These are phyloP conservation scores for California macrophylla DNA, from an alignment of 441 rosid species.

Conservation along the genomic window DNA sequence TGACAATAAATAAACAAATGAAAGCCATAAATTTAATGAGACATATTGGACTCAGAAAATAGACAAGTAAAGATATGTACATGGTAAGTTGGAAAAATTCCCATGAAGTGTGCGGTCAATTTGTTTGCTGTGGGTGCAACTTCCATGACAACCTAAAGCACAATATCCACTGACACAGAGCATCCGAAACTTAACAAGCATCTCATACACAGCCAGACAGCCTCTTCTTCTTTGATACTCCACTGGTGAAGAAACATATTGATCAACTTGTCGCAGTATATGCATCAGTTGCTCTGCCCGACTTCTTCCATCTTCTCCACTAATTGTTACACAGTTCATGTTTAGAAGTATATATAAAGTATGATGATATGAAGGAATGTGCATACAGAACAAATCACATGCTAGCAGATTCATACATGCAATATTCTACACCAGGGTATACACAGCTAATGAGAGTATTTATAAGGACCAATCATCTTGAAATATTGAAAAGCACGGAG, in stretches of 20 bases:
- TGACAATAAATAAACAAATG: constrained; percentile 18
- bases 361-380: constrained; percentile 2
- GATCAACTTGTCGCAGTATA: constrained; percentile 85
- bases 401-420: neutral
- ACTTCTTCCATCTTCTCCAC: constrained; percentile 99
- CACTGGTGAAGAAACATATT: constrained; percentile 65
- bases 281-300: constrained; percentile 97
- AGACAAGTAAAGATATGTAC: constrained; percentile 32
- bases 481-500: neutral
- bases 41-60: constrained; percentile 8
- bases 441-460: neutral
- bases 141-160: constrained; percentile 86
- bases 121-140: constrained; percentile 81
- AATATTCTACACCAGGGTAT: neutral
- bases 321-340: constrained; percentile 33
- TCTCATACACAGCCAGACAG: constrained; percentile 81
- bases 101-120: constrained; percentile 63
- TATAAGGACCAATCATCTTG: neutral
- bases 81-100: constrained; percentile 75
- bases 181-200: constrained; percentile 86
- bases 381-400: neutral
- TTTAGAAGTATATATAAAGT: constrained; percentile 10
- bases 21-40: constrained; percentile 18
- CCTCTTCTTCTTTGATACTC: constrained; percentile 95
- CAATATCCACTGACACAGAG: constrained; percentile 84